Evolutionary conservation across 495 filamentous ascomycete genomes (phyloP).

Genomic region (Pyronema domesticum): DNA sequence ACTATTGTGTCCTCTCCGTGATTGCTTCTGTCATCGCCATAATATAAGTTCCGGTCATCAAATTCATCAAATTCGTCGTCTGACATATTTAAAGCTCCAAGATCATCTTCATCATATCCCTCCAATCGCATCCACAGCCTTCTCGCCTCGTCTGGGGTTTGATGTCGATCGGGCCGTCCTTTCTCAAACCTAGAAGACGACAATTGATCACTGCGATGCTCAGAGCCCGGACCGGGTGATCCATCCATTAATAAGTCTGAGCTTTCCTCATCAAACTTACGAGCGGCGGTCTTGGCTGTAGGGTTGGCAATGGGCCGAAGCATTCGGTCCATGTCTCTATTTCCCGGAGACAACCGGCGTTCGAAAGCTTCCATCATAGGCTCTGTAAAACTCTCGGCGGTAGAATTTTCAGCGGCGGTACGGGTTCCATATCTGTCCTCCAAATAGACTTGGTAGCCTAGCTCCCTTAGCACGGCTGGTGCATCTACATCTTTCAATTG

Average conservation of each 20-base stretch:
- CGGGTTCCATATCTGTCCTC: background rate
- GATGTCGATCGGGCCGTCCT: background rate
- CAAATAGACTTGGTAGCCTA: slow-evolving; percentile 1
- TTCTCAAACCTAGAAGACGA: background rate
- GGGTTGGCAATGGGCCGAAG: background rate
- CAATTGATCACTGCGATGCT: too few relatives aligned
- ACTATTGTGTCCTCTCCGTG: slow-evolving; percentile 9
- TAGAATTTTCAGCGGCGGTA: background rate
- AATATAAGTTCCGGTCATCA: background rate
- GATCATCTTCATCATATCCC: background rate
- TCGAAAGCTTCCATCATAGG: slow-evolving; percentile 4
- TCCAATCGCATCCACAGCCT: slow-evolving; percentile 3
- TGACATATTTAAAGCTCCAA: slow-evolving; percentile 4
- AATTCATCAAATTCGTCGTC: slow-evolving; percentile 5
- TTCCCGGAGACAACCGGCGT: background rate
- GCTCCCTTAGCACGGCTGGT: background rate
- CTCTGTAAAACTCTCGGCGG: background rate
- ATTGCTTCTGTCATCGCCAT: background rate
- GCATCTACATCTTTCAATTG: background rate
- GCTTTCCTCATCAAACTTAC: background rate
- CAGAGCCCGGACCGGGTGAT: too few relatives aligned
- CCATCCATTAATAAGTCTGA: background rate
- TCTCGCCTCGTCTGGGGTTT: slow-evolving; percentile 3
- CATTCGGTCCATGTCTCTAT: background rate
- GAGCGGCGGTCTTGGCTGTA: background rate